Evolutionary conservation across 441 rosid genomes (phyloP), one percentile per base, ranked within the genome.

Genomic region (Populus hybrid): DNA sequence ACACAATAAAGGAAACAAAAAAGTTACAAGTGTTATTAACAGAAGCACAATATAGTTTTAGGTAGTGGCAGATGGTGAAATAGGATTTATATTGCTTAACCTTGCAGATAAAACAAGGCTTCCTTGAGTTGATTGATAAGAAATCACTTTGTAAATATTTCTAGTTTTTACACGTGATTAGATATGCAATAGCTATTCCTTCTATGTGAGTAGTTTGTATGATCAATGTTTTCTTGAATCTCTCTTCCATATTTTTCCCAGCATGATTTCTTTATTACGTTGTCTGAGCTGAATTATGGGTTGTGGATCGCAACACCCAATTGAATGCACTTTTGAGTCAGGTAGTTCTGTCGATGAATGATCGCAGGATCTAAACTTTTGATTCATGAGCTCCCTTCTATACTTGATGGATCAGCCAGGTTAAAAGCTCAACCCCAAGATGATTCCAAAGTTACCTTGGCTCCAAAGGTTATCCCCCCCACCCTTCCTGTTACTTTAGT

Each of bases 281-380:
- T 3, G 64, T 35, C 69, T 77, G 34, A 73, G 67, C 16, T 76
- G n/a, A 61, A 75, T 32, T 40, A 34, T 40, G 24, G 32, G 64
- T 63, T 23, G 23, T 30, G 67, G 76, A 50, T 59, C 16, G 35
- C 34, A 38, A 59, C 23, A 34, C 67, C 8, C 8, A 61, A 69
- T 73, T 66, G 67, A 59, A 30, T 70, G 18, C 61, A 1, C 36
- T 46, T 68, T 79, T 46, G 6, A 71, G 77, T 82, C 71, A 8
- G 3, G 11, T 38, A 38, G 3, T 57, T 74, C 54, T 70, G 0
- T 54, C 42, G 65, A 65, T 76, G 28, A 68, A 72, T 76, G 61
- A 70, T 50, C 78, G 74, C 90, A 95, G 99, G 99, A 73, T 93
- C 99, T n/a, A 87, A 87, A 80, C 94, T 95, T 87, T 88, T 95